These are phyloP conservation scores for Sisymbrium irio DNA, from an alignment of 345 rosid genomes.

Conservation along the genomic window DNA sequence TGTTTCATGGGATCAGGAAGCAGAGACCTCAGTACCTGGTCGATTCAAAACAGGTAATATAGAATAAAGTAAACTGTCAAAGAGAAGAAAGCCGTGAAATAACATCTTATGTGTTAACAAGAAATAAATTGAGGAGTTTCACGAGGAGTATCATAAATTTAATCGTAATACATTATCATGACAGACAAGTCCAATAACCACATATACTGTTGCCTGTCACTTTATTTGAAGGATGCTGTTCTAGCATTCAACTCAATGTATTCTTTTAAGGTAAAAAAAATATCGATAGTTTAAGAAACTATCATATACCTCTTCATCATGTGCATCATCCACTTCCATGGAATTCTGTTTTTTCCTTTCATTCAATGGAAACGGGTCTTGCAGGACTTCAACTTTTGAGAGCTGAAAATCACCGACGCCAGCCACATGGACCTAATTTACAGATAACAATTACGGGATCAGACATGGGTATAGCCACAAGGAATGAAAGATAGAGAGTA, in stretches of 20 bases:
- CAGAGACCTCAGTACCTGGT: slow-evolving; percentile 60
- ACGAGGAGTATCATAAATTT: background rate
- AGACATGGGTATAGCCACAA: slow-evolving; percentile 14
- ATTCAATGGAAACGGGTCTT: slow-evolving; percentile 71
- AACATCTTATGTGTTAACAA: background rate
- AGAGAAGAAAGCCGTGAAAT: background rate
- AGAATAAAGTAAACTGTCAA: background rate
- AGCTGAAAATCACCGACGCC: slow-evolving; percentile 90
- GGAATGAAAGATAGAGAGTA: background rate
- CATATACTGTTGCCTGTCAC: background rate
- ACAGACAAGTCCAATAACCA: background rate
- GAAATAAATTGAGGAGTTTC: background rate
- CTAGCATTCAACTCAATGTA: background rate
- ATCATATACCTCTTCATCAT: slow-evolving; percentile 56
- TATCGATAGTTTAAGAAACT: background rate
- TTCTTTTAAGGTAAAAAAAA: background rate
- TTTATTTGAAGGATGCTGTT: background rate
- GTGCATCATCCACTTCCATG: slow-evolving; percentile 67
- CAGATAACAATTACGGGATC: slow-evolving; percentile 2
- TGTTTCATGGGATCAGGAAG: slow-evolving; percentile 61
- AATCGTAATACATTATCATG: background rate
- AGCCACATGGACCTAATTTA: slow-evolving; percentile 72
- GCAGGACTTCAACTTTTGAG: slow-evolving; percentile 69
- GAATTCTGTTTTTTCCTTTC: slow-evolving; percentile 56
- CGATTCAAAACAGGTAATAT: slow-evolving; percentile 4